Base-by-base conservation (phyloP, 2,329 filamentous ascomycete species). In the Hortaea werneckii region DNA sequence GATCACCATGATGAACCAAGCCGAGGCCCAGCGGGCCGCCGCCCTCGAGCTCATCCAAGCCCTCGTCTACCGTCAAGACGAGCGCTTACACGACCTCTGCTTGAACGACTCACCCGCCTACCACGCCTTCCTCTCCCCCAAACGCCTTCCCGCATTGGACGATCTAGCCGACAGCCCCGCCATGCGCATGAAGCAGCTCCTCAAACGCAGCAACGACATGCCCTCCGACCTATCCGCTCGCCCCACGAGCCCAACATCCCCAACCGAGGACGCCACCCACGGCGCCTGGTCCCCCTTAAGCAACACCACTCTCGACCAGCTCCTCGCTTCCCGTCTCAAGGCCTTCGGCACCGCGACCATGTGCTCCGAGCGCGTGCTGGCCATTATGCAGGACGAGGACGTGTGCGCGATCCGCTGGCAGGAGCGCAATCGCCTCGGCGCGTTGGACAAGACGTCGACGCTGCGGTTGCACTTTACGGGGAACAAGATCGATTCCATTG, bases 31-130 rank as follows among this genome's bases (percentile, higher is more conserved):
- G 32, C 41, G 42, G 26, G 44, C 44, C 29, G 39, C 44, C 34
- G 42, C 45, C 29, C 42, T 50, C 13, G 48, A 50, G 30, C 39
- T 50, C 26, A 45, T 50, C 42, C 40, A 41, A n/a, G 48, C 48
- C 10, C 48, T 50, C 30, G 48, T 50, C 40, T 50, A 50, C 45
- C 38, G 48, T 6, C 45, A 50, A 45, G 48, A 50, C 13, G 45
- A 50, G 42, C 41, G 48, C n/a, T 39, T 48, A 5, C 10, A 27
- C 11, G 48, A 50, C 37, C 48, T 50, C 35, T 48, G 45, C 45
- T 20, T 13, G 13, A 20, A 40, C 2, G 40, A 40, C 32, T 20
- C 26, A 8, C 32, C 43, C 10, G 26, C 38, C 10, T 50, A 50
- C 42, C 41, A 43, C 11, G 45, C 48, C 11, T 50, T 45, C 48